phyloP scores from a whole-genome alignment of 2,329 filamentous ascomycete genomes.

The Sporothrix brasiliensis region DNA sequence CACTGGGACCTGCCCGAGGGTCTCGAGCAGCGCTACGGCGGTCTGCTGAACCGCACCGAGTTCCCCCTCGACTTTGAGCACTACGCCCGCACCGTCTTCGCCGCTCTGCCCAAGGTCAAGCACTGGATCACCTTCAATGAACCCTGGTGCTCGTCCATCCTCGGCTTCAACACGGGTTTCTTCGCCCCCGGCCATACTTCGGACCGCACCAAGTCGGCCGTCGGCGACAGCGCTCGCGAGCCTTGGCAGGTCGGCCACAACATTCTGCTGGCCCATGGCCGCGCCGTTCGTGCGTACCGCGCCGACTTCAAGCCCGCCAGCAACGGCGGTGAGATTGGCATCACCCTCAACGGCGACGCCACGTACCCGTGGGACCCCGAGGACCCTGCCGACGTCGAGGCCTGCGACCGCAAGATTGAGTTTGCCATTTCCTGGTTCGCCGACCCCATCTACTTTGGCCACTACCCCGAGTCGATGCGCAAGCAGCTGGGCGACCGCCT shows the following conservation, averaged over 20 bases:
- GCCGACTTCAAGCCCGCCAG: conserved; percentile 72
- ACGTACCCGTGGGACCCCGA: conserved; percentile 80
- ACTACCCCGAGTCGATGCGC: conserved; percentile 82
- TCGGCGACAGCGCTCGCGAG: conserved; percentile 75
- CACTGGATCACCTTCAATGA: conserved; percentile 92
- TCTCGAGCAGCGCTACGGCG: conserved; percentile 78
- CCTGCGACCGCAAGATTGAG: conserved; percentile 78
- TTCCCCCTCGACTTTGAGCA: conserved; percentile 79
- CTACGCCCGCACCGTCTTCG: conserved; percentile 77
- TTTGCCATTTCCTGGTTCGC: conserved; percentile 88
- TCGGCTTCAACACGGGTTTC: conserved; percentile 75
- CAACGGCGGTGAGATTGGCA: conserved; percentile 77
- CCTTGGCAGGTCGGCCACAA: conserved; percentile 84
- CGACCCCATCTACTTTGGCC: conserved; percentile 81
- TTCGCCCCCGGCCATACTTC: conserved; percentile 84
- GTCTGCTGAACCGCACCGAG: conserved; percentile 77
- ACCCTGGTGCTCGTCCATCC: conserved; percentile 80
- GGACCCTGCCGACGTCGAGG: conserved; percentile 74
- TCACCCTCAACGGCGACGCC: conserved; percentile 85
- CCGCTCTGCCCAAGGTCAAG: conserved; percentile 74
- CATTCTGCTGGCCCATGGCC: conserved; percentile 75
- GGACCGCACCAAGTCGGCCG: conserved; percentile 68
- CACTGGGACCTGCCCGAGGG: conserved; percentile 86
- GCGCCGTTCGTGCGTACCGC: conserved; percentile 79
- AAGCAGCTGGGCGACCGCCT: conserved; percentile 78